These are phyloP conservation scores for Collybia sp. DNA, from an alignment of 768 basidiomycete genomes.

Conservation along the genomic window DNA sequence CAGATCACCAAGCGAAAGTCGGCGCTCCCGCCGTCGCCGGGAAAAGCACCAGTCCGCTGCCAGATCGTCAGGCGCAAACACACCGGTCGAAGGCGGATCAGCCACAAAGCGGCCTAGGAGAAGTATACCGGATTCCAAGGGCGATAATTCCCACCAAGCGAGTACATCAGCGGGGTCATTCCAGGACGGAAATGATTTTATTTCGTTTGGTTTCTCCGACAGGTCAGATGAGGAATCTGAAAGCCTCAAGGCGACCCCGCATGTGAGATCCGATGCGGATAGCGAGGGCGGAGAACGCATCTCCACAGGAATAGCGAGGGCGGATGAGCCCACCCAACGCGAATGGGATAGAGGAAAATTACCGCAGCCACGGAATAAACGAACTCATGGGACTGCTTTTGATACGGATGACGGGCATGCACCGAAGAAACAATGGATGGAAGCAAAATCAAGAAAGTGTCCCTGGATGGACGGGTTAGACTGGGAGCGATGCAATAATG, in stretches of 20 bases:
- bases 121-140: no score
- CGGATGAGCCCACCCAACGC: slow-evolving; percentile 1
- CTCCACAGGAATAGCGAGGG: background rate
- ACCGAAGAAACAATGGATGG: slow-evolving; percentile 47
- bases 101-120: no score
- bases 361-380: slow-evolving; percentile 28
- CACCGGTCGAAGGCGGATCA: no score
- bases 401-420: slow-evolving; percentile 46
- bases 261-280: background rate
- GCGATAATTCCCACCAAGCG: background rate
- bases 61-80: no score
- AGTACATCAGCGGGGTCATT: slow-evolving; percentile 11
- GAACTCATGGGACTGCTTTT: slow-evolving; percentile 38
- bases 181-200: slow-evolving; percentile 26
- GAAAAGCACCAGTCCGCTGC: no score
- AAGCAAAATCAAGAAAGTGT: slow-evolving; percentile 48
- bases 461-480: slow-evolving; percentile 73
- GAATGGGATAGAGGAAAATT: slow-evolving; percentile 8
- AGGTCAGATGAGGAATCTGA: slow-evolving; percentile 4
- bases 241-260: background rate
- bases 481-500: slow-evolving; percentile 70
- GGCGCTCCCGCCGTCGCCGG: no score
- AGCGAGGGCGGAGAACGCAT: slow-evolving; percentile 1
- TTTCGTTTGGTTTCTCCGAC: slow-evolving; percentile 14
- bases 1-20: no score